These are phyloP conservation scores for Myxozyma nipponensis DNA, from an alignment of 805 yeast species.

Conservation along the genomic window DNA sequence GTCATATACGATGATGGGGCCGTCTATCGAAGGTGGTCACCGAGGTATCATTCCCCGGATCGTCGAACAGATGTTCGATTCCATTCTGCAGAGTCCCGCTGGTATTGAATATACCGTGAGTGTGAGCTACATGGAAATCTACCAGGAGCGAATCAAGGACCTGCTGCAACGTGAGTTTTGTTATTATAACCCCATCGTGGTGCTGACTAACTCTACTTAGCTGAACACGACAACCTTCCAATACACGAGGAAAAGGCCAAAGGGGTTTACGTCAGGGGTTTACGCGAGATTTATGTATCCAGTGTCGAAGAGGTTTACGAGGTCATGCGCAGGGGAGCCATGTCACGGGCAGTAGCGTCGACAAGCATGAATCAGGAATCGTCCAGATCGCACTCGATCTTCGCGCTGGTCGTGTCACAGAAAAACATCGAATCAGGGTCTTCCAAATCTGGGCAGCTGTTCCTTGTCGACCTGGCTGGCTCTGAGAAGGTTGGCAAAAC, in stretches of 20 bases:
- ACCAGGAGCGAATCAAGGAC: slow-evolving; percentile 73
- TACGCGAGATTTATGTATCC: slow-evolving; percentile 58
- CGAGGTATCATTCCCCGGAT: slow-evolving; percentile 72
- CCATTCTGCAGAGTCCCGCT: slow-evolving; percentile 45
- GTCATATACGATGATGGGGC: slow-evolving; percentile 73
- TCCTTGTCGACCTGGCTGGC: slow-evolving; percentile 82
- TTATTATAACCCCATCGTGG: neutral
- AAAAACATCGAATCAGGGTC: slow-evolving; percentile 53
- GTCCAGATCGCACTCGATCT: slow-evolving; percentile 76
- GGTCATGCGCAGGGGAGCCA: slow-evolving; percentile 57
- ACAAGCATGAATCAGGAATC: slow-evolving; percentile 62
- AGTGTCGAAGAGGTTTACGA: slow-evolving; percentile 55
- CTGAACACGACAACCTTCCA: slow-evolving; percentile 40
- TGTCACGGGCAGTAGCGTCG: slow-evolving; percentile 52
- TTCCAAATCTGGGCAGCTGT: slow-evolving; percentile 59
- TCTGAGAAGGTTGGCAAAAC: slow-evolving; percentile 76
- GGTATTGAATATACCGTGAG: slow-evolving; percentile 62
- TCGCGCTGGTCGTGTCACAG: slow-evolving; percentile 65
- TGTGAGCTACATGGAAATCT: slow-evolving; percentile 75
- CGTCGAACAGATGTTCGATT: slow-evolving; percentile 58
- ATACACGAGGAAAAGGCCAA: slow-evolving; percentile 62
- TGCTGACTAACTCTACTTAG: neutral
- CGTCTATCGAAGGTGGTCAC: slow-evolving; percentile 40
- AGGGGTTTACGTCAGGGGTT: slow-evolving; percentile 69
- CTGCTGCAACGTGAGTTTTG: slow-evolving; percentile 45